A percentile compares a stretch with the other conserved stretches of the same genome.
Conservation (phyloP, 2,329 filamentous ascomycete genomes). For the Didymella exigua region DNA sequence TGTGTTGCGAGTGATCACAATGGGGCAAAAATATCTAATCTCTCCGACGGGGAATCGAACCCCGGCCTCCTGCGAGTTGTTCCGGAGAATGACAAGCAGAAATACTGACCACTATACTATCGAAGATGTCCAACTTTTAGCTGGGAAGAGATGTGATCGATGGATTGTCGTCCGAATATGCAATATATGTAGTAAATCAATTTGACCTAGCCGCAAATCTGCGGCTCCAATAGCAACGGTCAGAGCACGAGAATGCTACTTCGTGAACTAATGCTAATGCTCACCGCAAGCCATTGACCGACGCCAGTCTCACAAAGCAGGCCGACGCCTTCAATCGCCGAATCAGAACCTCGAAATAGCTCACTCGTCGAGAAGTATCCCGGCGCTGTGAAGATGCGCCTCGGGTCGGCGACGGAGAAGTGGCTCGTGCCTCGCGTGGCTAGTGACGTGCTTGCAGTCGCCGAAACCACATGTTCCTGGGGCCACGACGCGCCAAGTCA, state of each 20-base stretch:
- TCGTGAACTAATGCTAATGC: too few species aligned
- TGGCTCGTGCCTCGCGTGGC: conserved; percentile 32
- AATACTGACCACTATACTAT: conserved; percentile 21
- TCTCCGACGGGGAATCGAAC: conserved; percentile 21
- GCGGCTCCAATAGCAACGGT: too few species aligned
- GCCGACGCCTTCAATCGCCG: too few species aligned
- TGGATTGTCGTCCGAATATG: background rate
- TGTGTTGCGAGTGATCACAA: background rate
- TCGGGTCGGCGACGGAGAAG: conserved; percentile 4
- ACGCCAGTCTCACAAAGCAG: too few species aligned
- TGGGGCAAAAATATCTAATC: conserved; percentile 8
- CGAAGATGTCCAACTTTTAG: conserved; percentile 14
- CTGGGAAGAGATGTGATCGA: conserved; percentile 12
- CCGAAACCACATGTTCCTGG: conserved; percentile 29
- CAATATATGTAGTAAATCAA: too few species aligned
- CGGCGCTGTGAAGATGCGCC: background rate
- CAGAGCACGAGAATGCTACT: too few species aligned
- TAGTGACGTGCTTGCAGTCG: conserved; percentile 32
- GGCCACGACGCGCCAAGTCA: conserved; percentile 47
- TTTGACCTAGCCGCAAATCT: too few species aligned
- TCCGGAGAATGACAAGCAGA: conserved; percentile 14
- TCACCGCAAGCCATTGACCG: too few species aligned
- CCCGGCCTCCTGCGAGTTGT: conserved; percentile 17
- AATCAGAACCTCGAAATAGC: too few species aligned
- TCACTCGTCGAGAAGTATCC: background rate